Conservation (phyloP, 352 stramenopile genomes). For the Globisporangium nagaii region DNA sequence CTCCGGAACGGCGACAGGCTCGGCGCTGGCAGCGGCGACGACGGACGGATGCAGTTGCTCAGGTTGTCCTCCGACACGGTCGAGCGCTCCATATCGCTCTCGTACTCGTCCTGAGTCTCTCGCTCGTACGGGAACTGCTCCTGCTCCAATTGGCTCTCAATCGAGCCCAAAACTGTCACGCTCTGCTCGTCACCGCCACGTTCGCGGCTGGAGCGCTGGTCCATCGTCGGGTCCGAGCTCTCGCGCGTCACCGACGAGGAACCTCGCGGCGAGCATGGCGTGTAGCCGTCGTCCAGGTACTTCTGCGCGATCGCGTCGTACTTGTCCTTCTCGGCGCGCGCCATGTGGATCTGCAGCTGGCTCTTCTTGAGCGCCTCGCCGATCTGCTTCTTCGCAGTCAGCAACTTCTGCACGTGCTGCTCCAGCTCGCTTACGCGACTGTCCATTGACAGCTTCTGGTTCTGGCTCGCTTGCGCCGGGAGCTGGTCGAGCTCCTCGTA, state of each 20-base stretch:
- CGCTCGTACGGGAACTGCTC: background rate
- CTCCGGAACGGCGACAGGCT: constrained; percentile 7
- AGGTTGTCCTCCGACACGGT: background rate
- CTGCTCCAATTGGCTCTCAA: background rate
- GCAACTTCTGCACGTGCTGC: constrained; percentile 31
- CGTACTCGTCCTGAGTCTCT: background rate
- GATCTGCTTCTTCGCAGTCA: constrained; percentile 30
- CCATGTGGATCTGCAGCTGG: constrained; percentile 23
- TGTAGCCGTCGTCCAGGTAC: constrained; percentile 27
- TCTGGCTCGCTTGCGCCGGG: constrained; percentile 7
- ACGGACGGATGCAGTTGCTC: background rate
- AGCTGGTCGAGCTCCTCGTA: constrained; percentile 16
- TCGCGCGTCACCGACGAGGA: background rate
- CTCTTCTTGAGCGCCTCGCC: constrained; percentile 29
- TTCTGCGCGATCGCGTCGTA: constrained; percentile 25
- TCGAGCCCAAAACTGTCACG: too few species aligned
- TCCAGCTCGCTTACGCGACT: constrained; percentile 33
- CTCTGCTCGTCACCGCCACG: too few species aligned
- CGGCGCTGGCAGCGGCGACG: constrained; percentile 5
- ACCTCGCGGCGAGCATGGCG: background rate
- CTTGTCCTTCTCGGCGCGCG: constrained; percentile 25
- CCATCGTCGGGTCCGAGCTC: background rate
- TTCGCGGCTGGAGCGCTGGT: background rate
- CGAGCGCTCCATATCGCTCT: background rate
- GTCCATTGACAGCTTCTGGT: constrained; percentile 25